Evolutionary conservation across 495 filamentous ascomycete genomes (phyloP).

Genomic region (Gamarada debralockiae): DNA sequence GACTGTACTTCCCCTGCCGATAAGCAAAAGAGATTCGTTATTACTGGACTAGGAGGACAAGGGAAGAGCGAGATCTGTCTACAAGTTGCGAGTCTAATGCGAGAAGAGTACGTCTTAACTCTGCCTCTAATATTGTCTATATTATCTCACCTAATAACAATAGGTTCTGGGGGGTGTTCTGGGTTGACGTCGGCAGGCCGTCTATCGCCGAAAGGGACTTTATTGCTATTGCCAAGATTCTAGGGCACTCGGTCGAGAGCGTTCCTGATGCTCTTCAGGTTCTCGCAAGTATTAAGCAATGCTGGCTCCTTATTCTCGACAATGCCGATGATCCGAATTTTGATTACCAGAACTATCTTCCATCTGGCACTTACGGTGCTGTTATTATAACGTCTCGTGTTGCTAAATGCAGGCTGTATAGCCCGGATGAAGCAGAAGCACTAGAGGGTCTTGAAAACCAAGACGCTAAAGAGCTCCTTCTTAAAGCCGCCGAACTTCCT

Average conservation of each 20-base stretch:
- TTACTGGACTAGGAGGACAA: constrained; percentile 33
- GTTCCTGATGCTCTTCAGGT: constrained; percentile 30
- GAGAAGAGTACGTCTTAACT: constrained; percentile 20
- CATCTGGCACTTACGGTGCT: constrained; percentile 27
- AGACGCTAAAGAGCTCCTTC: constrained; percentile 23
- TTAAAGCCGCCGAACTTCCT: constrained; percentile 32
- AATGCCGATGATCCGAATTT: constrained; percentile 41
- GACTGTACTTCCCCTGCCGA: not conserved
- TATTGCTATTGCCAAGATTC: constrained; percentile 25
- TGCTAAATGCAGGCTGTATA: constrained; percentile 26
- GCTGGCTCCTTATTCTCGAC: no score
- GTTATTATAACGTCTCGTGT: constrained; percentile 42
- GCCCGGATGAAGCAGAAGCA: constrained; percentile 28
- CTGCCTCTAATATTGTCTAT: not conserved
- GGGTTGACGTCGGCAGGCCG: no score
- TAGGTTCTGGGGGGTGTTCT: constrained; percentile 32
- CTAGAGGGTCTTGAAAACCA: constrained; percentile 29
- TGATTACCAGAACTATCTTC: constrained; percentile 32
- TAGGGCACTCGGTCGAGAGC: constrained; percentile 13
- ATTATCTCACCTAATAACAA: constrained; percentile 11
- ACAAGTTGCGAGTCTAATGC: constrained; percentile 32
- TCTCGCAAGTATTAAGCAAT: constrained; percentile 23
- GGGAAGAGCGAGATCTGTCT: constrained; percentile 37
- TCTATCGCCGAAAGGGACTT: constrained; percentile 23
- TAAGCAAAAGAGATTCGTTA: constrained; percentile 28